Evolutionary conservation across 192 early-diverging fungal genomes (phyloP).

Genomic region (Backusella tarrabulga): DNA sequence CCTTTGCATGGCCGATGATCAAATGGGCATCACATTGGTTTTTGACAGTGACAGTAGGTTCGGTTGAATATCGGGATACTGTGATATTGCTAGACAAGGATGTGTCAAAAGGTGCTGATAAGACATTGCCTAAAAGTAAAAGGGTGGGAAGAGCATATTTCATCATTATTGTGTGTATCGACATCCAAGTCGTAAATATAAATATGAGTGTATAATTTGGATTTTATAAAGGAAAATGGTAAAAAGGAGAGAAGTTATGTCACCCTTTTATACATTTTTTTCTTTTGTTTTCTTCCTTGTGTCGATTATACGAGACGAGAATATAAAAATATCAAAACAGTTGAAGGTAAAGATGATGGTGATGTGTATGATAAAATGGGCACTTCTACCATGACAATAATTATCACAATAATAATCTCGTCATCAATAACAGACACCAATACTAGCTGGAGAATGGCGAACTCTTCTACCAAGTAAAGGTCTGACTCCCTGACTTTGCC

Average conservation of each 20-base stretch:
- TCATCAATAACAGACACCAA: background rate
- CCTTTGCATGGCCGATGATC: slow-evolving; percentile 4
- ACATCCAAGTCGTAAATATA: background rate
- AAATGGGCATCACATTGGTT: slow-evolving; percentile 16
- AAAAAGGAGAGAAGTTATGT: background rate
- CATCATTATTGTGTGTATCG: background rate
- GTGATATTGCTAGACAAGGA: background rate
- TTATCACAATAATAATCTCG: background rate
- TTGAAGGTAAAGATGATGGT: background rate
- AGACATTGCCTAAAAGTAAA: background rate
- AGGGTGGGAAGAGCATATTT: background rate
- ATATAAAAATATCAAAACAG: background rate
- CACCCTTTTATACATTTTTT: background rate
- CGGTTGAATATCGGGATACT: background rate
- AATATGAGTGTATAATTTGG: background rate
- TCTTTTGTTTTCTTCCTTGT: background rate
- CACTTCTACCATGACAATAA: background rate
- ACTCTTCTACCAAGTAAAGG: background rate
- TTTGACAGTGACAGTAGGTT: slow-evolving; percentile 10
- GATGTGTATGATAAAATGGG: background rate
- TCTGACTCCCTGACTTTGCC: background rate
- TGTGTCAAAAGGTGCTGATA: background rate
- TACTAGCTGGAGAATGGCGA: background rate
- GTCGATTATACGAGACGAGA: background rate
- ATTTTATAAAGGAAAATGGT: background rate